A percentile compares a stretch with the other conserved stretches of the same genome.
phyloP scores from a whole-genome alignment of 108 stramenopile species.

The Nitzschia putrida region DNA sequence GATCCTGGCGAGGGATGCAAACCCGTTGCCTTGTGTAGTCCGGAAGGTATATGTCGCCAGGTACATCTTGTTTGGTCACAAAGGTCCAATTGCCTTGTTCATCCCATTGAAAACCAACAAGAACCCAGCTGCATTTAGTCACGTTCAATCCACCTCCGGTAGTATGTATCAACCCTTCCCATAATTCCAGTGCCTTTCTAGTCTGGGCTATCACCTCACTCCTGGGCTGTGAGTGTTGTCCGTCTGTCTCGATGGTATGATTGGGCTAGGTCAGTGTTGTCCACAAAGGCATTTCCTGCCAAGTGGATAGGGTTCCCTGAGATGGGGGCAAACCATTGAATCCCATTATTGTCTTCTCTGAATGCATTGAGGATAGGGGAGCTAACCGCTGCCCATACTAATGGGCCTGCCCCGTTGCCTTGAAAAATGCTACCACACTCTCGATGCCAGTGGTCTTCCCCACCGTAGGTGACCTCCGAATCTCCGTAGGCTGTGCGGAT shows the following conservation, averaged over 20 bases:
- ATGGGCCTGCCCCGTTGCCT: constrained; percentile 2
- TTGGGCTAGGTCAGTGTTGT: too few species aligned
- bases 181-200: too few species aligned
- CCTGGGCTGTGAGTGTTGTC: too few species aligned
- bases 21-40: neutral
- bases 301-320: neutral
- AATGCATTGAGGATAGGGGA: neutral
- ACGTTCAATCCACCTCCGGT: neutral
- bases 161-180: neutral
- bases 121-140: neutral
- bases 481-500: constrained; percentile 1
- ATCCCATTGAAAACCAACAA: constrained; percentile 4
- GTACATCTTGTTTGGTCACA: neutral
- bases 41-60: neutral
- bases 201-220: too few species aligned
- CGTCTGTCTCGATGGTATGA: too few species aligned
- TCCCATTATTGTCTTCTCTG: neutral
- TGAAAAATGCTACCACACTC: neutral
- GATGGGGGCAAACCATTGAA: neutral
- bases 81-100: neutral
- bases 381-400: neutral
- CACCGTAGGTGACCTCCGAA: neutral
- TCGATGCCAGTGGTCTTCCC: neutral
- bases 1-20: neutral
- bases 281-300: too few species aligned